These are phyloP conservation scores for Moelleriella libera DNA, from an alignment of 2,329 filamentous ascomycete genomes.

Conservation along the genomic window DNA sequence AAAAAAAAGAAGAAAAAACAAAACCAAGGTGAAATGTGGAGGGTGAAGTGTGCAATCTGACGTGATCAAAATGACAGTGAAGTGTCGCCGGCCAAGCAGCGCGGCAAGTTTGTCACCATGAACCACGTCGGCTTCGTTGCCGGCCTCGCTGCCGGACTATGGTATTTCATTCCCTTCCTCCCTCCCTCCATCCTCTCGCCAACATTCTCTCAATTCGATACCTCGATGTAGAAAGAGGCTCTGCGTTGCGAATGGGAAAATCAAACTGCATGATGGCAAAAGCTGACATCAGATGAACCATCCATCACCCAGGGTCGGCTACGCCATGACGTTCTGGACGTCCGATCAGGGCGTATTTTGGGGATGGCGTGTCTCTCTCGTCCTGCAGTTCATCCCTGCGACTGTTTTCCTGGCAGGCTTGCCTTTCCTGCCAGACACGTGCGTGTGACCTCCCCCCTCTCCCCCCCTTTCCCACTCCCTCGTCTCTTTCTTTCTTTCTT, in stretches of 20 bases:
- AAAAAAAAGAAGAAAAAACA: background rate
- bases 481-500: background rate
- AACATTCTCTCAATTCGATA: too few relatives aligned
- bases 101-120: slow-evolving; percentile 42
- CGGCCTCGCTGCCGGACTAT: slow-evolving; percentile 38
- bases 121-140: slow-evolving; percentile 45
- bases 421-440: slow-evolving; percentile 41
- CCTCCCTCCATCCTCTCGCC: too few relatives aligned
- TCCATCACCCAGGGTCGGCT: slow-evolving; percentile 32
- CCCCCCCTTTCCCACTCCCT: background rate
- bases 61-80: too few relatives aligned
- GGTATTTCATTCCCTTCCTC: slow-evolving; percentile 18
- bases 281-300: too few relatives aligned
- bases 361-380: slow-evolving; percentile 39
- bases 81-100: slow-evolving; percentile 35
- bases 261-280: too few relatives aligned
- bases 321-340: slow-evolving; percentile 39
- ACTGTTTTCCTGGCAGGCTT: slow-evolving; percentile 33
- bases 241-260: too few relatives aligned
- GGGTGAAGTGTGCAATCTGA: too few relatives aligned
- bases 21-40: too few relatives aligned
- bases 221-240: too few relatives aligned
- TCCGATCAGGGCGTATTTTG: slow-evolving; percentile 24
- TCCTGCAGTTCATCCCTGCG: slow-evolving; percentile 36
- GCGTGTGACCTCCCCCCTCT: slow-evolving; percentile 13